Evolutionary conservation across 208 protist genomes (phyloP).

Genomic region (Acanthamoeba sp.): DNA sequence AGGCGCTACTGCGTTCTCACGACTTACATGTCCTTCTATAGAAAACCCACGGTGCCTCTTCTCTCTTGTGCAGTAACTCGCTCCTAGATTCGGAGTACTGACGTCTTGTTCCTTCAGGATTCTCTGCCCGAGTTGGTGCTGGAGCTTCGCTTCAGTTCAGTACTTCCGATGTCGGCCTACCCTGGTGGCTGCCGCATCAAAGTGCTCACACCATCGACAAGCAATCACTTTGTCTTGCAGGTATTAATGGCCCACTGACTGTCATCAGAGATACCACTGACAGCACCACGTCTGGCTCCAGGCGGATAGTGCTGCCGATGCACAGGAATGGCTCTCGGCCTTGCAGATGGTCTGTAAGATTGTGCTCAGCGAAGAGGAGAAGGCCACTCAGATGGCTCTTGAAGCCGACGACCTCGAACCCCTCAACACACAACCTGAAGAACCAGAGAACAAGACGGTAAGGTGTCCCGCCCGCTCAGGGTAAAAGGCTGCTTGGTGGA

Average conservation of each 20-base stretch:
- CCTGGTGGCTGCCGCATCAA: constrained; percentile 33
- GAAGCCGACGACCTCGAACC: not conserved
- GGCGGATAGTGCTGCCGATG: constrained; percentile 43
- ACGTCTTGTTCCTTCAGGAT: not conserved
- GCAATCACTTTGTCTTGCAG: constrained; percentile 5
- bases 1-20: constrained; percentile 33
- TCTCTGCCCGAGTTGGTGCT: constrained; percentile 24
- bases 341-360: constrained; percentile 54
- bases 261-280: too few relatives aligned
- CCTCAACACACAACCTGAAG: not conserved
- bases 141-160: constrained; percentile 20
- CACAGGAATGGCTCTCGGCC: constrained; percentile 31
- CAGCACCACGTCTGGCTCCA: too few relatives aligned
- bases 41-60: not conserved
- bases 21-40: constrained; percentile 26
- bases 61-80: not conserved
- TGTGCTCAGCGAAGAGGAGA: constrained; percentile 41
- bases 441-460: not conserved
- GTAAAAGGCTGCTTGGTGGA: too few relatives aligned
- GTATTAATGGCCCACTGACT: not conserved
- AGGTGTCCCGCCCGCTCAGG: too few relatives aligned
- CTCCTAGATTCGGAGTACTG: not conserved
- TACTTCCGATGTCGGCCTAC: not conserved
- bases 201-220: constrained; percentile 14
- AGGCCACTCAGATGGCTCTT: not conserved